These are phyloP conservation scores for Aspergillus wentii DNA, from an alignment of 495 filamentous ascomycete genomes.

Conservation along the genomic window DNA sequence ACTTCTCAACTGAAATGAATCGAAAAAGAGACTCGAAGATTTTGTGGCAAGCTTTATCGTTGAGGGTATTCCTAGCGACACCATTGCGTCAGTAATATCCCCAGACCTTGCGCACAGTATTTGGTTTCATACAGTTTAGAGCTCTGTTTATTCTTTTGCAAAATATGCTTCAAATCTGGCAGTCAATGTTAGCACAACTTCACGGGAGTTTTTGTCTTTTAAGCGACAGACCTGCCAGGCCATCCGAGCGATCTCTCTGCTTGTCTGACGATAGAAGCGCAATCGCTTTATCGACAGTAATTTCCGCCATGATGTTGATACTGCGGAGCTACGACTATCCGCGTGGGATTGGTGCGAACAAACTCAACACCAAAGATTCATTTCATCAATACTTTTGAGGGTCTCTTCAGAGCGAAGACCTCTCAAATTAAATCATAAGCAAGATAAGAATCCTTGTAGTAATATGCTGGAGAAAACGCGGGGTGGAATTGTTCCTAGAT, in stretches of 20 bases:
- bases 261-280: conserved; percentile 47
- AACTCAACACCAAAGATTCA: too few relatives aligned
- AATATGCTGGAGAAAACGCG: too few relatives aligned
- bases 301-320: conserved; percentile 25
- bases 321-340: too few relatives aligned
- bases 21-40: conserved; percentile 80
- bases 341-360: too few relatives aligned
- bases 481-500: too few relatives aligned
- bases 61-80: conserved; percentile 43
- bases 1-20: conserved; percentile 60
- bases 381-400: too few relatives aligned
- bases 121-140: conserved; percentile 56
- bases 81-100: conserved; percentile 11
- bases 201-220: conserved; percentile 10
- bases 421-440: too few relatives aligned
- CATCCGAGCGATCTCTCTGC: conserved; percentile 46
- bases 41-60: conserved; percentile 73
- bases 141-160: conserved; percentile 54
- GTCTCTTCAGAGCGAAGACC: too few relatives aligned
- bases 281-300: conserved; percentile 36
- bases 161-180: conserved; percentile 57
- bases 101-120: too few relatives aligned
- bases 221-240: conserved; percentile 41
- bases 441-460: too few relatives aligned
- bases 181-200: conserved; percentile 9